These are phyloP conservation scores for Colletotrichum horii DNA, from an alignment of 2,329 filamentous ascomycete genomes.

Conservation along the genomic window DNA sequence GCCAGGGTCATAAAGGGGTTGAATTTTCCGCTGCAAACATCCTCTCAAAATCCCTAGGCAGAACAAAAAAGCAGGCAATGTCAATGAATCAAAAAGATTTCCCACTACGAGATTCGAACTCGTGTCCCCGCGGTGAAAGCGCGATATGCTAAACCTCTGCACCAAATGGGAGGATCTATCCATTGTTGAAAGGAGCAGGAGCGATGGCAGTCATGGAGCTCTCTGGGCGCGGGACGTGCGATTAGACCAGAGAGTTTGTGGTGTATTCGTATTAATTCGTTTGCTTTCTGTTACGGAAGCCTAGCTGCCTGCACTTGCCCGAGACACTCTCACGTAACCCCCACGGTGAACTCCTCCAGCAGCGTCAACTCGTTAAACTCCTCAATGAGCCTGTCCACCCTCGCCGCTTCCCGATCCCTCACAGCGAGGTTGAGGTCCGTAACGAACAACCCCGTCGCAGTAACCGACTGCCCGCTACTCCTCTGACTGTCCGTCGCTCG, in stretches of 20 bases:
- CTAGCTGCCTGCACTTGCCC: not conserved
- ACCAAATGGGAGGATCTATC: not conserved
- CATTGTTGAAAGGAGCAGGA: not conserved
- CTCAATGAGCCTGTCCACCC: constrained; percentile 35
- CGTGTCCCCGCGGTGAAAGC: not conserved
- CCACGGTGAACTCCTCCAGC: constrained; percentile 12
- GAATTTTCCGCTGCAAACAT: too few species aligned
- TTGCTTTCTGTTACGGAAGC: not conserved
- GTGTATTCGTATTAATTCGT: not conserved
- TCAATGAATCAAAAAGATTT: not conserved
- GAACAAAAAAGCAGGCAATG: not conserved
- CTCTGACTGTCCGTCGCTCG: constrained; percentile 26
- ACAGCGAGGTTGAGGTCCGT: constrained; percentile 38
- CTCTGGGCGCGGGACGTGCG: not conserved
- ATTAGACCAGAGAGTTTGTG: not conserved
- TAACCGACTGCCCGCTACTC: constrained; percentile 23
- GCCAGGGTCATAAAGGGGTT: too few species aligned
- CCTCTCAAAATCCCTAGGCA: too few species aligned
- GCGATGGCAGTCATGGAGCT: not conserved
- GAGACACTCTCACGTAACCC: not conserved
- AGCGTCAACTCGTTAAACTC: constrained; percentile 32
- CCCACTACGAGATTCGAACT: not conserved
- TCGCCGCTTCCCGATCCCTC: constrained; percentile 36
- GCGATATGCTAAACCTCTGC: not conserved
- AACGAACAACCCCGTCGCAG: constrained; percentile 37